Percentiles rank a stretch among this genome's conserved stretches.
Conservation (phyloP, 805 yeast species). For the Lipomyces lipofer region DNA sequence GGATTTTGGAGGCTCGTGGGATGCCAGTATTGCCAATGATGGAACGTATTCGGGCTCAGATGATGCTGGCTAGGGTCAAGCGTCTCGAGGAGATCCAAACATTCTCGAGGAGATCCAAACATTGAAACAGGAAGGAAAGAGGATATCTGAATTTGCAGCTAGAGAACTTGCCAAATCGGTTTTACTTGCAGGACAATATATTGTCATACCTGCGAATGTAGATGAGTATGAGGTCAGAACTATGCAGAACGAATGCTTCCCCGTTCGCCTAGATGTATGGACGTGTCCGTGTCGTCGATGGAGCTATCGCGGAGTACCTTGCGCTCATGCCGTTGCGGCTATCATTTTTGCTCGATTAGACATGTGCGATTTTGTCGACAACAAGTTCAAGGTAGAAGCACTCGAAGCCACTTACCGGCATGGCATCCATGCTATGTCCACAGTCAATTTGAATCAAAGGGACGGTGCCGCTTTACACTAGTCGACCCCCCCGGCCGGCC, state of each 20-base stretch:
- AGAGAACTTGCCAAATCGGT: background rate
- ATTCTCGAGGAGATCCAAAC: background rate
- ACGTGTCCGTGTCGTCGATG: background rate
- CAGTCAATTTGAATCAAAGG: no score
- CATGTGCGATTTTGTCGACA: background rate
- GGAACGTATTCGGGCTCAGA: background rate
- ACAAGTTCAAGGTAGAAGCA: background rate
- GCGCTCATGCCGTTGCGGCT: constrained; percentile 2
- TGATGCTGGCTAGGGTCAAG: background rate
- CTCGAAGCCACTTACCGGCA: background rate
- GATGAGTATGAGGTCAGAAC: background rate
- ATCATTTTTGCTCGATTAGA: background rate
- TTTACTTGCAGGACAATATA: background rate
- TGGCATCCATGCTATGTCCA: background rate
- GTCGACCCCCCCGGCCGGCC: no score
- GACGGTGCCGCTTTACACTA: no score
- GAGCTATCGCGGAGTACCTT: background rate
- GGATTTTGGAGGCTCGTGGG: background rate
- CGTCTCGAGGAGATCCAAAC: no score
- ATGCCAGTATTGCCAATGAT: background rate
- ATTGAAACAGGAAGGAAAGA: background rate
- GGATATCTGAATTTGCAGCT: background rate
- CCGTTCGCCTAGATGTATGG: background rate
- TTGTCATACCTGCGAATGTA: background rate
- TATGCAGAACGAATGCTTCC: background rate